Evolutionary conservation across 768 basidiomycete genomes (phyloP).

Genomic region (Boletus sp.): DNA sequence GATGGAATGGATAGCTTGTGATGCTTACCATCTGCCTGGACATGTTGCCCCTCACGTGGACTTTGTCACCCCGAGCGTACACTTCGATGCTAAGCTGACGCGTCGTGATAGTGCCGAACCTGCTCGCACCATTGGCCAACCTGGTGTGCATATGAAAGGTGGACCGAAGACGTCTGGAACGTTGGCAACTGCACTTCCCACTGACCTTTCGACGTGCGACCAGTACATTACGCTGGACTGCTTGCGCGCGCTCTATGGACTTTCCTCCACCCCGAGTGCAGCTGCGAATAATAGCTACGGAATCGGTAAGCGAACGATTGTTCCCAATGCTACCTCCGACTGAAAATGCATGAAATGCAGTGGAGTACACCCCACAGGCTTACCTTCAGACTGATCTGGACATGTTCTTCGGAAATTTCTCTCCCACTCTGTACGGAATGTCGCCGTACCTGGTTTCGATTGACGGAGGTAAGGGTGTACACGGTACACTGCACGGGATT

Average conservation of each 20-base stretch:
- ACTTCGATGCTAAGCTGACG: constrained; percentile 29
- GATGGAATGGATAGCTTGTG: constrained; percentile 23
- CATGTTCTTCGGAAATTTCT: constrained; percentile 30
- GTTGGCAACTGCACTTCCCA: background rate
- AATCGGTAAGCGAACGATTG: constrained; percentile 19
- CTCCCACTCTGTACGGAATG: constrained; percentile 19
- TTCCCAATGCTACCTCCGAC: background rate
- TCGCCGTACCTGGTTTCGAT: constrained; percentile 30
- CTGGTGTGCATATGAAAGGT: too few species aligned
- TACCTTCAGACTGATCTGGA: constrained; percentile 30
- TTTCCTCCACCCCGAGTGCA: constrained; percentile 14
- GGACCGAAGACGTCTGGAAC: constrained; percentile 23
- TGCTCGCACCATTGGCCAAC: constrained; percentile 14
- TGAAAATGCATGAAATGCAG: constrained; percentile 6
- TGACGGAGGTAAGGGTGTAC: constrained; percentile 26
- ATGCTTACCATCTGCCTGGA: constrained; percentile 33
- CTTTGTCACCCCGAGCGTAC: constrained; percentile 32
- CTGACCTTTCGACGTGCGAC: constrained; percentile 22
- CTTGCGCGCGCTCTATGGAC: constrained; percentile 28
- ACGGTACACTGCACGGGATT: background rate
- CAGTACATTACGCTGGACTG: constrained; percentile 30
- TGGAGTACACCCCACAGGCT: constrained; percentile 33
- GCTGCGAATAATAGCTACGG: constrained; percentile 25
- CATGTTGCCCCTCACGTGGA: constrained; percentile 33
- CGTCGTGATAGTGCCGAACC: constrained; percentile 14